Percentiles rank a stretch among this genome's conserved stretches.
Evolutionary conservation across 306 rosid genomes (phyloP).

Genomic region (Quillaja saponaria): DNA sequence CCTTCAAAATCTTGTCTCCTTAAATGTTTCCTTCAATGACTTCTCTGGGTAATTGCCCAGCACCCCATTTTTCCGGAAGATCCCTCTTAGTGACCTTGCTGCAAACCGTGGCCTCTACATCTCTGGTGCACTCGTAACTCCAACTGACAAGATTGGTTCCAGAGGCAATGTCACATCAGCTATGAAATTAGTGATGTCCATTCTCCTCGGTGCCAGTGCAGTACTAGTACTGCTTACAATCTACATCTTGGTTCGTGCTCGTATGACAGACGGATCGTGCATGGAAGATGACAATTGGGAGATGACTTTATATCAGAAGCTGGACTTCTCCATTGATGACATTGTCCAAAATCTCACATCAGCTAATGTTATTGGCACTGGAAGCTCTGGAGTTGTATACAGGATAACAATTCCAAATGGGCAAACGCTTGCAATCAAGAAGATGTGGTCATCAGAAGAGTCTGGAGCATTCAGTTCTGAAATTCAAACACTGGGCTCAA

Average conservation of each 20-base stretch:
- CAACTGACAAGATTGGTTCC: constrained; percentile 34
- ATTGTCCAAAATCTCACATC: constrained; percentile 58
- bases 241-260: constrained; percentile 43
- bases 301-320: constrained; percentile 77
- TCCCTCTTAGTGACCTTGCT: constrained; percentile 62
- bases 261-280: constrained; percentile 36
- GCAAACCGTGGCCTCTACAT: constrained; percentile 71
- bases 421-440: constrained; percentile 67
- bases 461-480: constrained; percentile 63
- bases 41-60: constrained; percentile 74
- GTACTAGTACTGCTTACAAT: constrained; percentile 54
- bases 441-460: constrained; percentile 74
- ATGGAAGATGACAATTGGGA: constrained; percentile 63
- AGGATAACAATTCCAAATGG: constrained; percentile 56
- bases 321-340: constrained; percentile 59
- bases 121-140: constrained; percentile 38
- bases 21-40: constrained; percentile 75
- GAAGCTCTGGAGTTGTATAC: constrained; percentile 83
- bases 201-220: constrained; percentile 53
- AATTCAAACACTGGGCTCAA: constrained; percentile 56
- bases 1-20: constrained; percentile 70
- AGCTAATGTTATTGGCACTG: constrained; percentile 73
- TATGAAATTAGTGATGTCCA: constrained; percentile 44
- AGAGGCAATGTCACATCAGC: constrained; percentile 32
- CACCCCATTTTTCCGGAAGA: constrained; percentile 68